Conservation (phyloP, 2,329 filamentous ascomycete genomes). For the Fusarium robinianum region DNA sequence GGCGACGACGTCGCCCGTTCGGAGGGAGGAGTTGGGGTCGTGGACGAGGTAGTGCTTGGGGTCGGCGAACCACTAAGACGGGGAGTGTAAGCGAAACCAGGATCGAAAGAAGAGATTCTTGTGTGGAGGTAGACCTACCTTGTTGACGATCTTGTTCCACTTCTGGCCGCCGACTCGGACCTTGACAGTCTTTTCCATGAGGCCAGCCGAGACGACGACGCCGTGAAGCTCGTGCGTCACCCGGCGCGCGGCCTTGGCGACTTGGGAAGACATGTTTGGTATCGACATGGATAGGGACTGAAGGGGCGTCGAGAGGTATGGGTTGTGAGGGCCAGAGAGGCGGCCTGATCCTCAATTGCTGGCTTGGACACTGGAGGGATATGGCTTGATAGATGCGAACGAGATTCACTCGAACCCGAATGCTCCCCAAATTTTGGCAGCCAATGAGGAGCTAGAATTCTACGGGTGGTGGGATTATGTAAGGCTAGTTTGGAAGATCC, state of each 20-base stretch:
- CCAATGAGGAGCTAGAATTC: constrained; percentile 23
- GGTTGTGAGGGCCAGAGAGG: constrained; percentile 6
- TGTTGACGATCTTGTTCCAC: constrained; percentile 74
- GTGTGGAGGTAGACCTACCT: constrained; percentile 53
- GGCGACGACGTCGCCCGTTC: constrained; percentile 74
- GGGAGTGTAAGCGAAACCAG: neutral
- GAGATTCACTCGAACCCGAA: constrained; percentile 13
- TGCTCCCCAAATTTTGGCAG: constrained; percentile 26
- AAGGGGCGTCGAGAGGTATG: neutral
- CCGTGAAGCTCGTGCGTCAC: constrained; percentile 61
- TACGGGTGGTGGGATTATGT: constrained; percentile 19
- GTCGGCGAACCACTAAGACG: constrained; percentile 65
- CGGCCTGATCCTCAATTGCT: constrained; percentile 19
- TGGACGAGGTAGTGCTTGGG: constrained; percentile 72
- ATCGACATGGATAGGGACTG: constrained; percentile 3
- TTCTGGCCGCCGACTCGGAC: constrained; percentile 71
- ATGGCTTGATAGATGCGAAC: constrained; percentile 12
- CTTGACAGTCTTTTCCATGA: constrained; percentile 80
- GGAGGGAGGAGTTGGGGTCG: constrained; percentile 75
- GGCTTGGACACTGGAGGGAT: constrained; percentile 6
- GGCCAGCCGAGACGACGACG: constrained; percentile 76
- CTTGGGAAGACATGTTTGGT: constrained; percentile 45
- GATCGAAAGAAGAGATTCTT: neutral
- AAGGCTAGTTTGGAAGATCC: constrained; percentile 1
- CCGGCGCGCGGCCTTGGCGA: constrained; percentile 48